Evolutionary conservation across 2,329 filamentous ascomycete species (phyloP).

Genomic region (Colletotrichum sp.): DNA sequence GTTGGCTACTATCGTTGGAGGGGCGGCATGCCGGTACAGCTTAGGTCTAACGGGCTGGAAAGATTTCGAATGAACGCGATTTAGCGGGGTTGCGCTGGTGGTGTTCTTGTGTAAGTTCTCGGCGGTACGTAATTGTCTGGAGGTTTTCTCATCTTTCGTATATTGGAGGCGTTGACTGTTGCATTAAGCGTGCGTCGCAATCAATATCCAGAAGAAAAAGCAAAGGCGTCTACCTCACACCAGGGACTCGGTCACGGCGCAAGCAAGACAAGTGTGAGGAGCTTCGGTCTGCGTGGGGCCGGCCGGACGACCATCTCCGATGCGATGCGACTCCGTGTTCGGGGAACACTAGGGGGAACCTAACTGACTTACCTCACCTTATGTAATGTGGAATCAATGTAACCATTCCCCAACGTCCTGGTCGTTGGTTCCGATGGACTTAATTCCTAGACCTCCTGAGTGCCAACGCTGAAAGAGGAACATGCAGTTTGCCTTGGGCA

Average conservation of each 20-base stretch:
- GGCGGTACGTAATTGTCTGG: background rate
- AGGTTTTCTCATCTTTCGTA: background rate
- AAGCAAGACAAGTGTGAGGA: background rate
- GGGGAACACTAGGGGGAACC: background rate
- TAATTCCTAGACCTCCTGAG: background rate
- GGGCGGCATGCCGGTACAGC: slow-evolving; percentile 12
- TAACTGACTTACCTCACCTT: background rate
- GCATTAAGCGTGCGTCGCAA: background rate
- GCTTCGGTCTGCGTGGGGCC: background rate
- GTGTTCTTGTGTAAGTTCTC: background rate
- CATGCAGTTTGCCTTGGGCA: background rate
- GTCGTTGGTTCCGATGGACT: background rate
- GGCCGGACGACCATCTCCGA: background rate
- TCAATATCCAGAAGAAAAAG: background rate
- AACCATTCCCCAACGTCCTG: background rate
- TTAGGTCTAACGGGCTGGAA: slow-evolving; percentile 5
- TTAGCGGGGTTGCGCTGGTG: background rate
- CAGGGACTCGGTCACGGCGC: background rate
- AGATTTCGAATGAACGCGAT: slow-evolving; percentile 15
- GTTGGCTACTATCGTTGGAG: slow-evolving; percentile 35
- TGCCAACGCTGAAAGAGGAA: background rate
- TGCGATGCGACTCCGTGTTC: background rate
- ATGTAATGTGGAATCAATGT: background rate
- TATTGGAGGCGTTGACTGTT: background rate
- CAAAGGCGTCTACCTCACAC: background rate